These are phyloP conservation scores for Datisca glomerata DNA, from an alignment of 306 rosid species.

Conservation along the genomic window DNA sequence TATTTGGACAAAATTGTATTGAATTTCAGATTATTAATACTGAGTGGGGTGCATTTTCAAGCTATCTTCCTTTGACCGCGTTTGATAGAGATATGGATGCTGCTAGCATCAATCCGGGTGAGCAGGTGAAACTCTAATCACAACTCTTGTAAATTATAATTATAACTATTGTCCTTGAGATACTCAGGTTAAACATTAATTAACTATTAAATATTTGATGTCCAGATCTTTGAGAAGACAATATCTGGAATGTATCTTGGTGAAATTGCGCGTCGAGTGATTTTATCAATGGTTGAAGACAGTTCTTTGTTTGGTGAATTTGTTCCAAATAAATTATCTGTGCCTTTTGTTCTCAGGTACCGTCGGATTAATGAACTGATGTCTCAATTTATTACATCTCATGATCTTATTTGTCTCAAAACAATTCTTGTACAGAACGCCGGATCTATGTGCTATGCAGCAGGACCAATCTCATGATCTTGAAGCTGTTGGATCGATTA, in stretches of 20 bases:
- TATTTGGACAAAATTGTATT: no score
- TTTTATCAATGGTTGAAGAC: constrained; percentile 48
- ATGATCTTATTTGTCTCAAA: neutral
- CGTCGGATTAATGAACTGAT: neutral
- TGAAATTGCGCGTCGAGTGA: constrained; percentile 71
- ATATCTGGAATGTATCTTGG: constrained; percentile 95
- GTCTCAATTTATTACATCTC: neutral
- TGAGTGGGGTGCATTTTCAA: constrained; percentile 90
- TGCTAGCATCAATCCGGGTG: constrained; percentile 87
- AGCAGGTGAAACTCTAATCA: constrained; percentile 46
- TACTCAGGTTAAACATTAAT: neutral
- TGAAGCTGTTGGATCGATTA: constrained; percentile 50
- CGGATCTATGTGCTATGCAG: constrained; percentile 70
- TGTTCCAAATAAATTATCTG: constrained; percentile 40
- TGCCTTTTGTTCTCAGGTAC: constrained; percentile 57
- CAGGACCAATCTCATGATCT: constrained; percentile 71
- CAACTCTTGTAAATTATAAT: no score
- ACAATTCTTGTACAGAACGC: constrained; percentile 44
- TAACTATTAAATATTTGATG: neutral
- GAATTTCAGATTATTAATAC: constrained; percentile 75
- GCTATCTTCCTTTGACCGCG: constrained; percentile 62
- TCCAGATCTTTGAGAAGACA: constrained; percentile 83
- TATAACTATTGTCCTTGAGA: neutral
- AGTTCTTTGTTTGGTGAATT: constrained; percentile 53
- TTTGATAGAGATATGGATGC: constrained; percentile 86